Base-by-base conservation (phyloP, 805 yeast genomes). In the Sugiyamaella americana region DNA sequence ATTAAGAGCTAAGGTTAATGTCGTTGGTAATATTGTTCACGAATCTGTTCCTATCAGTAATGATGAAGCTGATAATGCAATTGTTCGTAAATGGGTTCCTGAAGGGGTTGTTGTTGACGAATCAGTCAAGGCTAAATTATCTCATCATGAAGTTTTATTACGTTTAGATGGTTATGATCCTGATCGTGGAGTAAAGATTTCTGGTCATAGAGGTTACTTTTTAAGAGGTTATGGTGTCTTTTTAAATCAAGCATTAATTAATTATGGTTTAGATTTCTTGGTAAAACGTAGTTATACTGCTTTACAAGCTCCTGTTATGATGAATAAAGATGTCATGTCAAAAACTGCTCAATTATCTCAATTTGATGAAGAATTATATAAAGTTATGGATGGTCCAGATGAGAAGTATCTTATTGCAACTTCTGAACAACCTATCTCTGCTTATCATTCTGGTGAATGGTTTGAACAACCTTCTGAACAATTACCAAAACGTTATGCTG, bases 271-370 rank as follows among this genome's bases (percentile, higher is more conserved):
- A 64, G 74, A 76, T 51, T 89, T 87, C 71, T 77, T 93, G 66
- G 78, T 86, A 54, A 71, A 78, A 60, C 79, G 82, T 58, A 88
- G 82, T 43, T 93, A 87, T 74, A 74, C 75, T 46, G 95, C 98
- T 53, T 75, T 93, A 68, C 98, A 93, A 74, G 95, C 98, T 13
- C 98, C 98, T 49, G 96, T 91, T 39, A 93, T 93, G 98, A 87
- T 93, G 96, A 93, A 93, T 80, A 93, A 93, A 72, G 98, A 93
- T 49, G 95, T 88, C 48, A 93, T 93, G 98, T 98, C 98, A 58
- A 89, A 87, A 72, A 93, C 98, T 57, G 98, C 98, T 5, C 98
- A 93, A 73, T 80, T 93, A 66, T 88, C 97, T 32, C 89, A 93
- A 64, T 93, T 93, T 60, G 98, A 93, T 68, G 98, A 93, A 75